Conservation (phyloP, 2,329 filamentous ascomycete species). For the Fusarium nurragi region DNA sequence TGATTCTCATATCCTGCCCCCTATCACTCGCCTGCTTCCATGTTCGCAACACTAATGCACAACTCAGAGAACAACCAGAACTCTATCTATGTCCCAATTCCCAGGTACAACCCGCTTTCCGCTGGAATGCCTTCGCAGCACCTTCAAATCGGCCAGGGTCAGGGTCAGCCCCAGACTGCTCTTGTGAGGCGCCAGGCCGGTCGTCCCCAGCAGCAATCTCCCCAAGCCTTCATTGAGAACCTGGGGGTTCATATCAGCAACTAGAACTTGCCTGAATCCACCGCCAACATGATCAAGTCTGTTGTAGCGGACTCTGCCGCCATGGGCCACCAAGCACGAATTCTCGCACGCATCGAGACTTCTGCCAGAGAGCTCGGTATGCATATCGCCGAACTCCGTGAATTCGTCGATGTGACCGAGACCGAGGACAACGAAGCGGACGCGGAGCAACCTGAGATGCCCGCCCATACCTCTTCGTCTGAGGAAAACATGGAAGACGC, state of each 20-base stretch:
- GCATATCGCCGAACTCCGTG: slow-evolving; percentile 62
- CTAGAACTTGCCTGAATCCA: slow-evolving; percentile 38
- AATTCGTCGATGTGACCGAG: slow-evolving; percentile 43
- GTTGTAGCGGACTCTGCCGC: slow-evolving; percentile 58
- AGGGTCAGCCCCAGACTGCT: background rate
- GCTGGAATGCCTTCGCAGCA: slow-evolving; percentile 11
- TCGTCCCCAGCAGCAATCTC: slow-evolving; percentile 34
- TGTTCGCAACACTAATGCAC: slow-evolving; percentile 3
- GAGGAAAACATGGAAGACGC: slow-evolving; percentile 18
- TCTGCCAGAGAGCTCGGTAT: slow-evolving; percentile 65
- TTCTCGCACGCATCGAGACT: slow-evolving; percentile 62
- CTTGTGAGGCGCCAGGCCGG: background rate
- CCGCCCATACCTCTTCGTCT: slow-evolving; percentile 33
- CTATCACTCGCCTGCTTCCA: background rate
- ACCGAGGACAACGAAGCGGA: background rate
- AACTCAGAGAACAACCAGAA: slow-evolving; percentile 37
- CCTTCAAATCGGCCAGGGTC: background rate
- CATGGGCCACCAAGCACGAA: slow-evolving; percentile 56
- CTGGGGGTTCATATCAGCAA: slow-evolving; percentile 52
- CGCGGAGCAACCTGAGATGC: slow-evolving; percentile 27
- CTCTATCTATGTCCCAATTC: slow-evolving; percentile 13
- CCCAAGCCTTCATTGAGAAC: slow-evolving; percentile 23
- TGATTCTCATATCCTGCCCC: background rate
- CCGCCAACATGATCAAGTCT: slow-evolving; percentile 45
- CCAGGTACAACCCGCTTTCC: slow-evolving; percentile 3